Evolutionary conservation across 1,284 basidiomycete species (phyloP), one percentile per base, ranked within the genome.

Genomic region (Pterulicium gracile): DNA sequence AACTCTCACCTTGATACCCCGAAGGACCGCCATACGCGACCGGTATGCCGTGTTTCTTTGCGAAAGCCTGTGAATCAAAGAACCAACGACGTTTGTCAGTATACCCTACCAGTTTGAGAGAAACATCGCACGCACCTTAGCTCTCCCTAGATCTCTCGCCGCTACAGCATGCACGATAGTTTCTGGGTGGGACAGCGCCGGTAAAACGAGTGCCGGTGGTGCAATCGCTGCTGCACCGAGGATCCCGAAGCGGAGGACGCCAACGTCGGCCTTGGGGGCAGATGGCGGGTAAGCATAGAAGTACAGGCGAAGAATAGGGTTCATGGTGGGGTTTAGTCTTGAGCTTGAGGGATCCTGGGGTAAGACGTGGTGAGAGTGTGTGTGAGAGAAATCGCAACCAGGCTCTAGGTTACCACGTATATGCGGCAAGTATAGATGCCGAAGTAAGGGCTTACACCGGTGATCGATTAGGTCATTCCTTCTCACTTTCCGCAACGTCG

Each of bases 161-260:
- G 81, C 83, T 2, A 87, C 68, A 0, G 73, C 82, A 35, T 67
- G 61, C 0, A 87, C 58, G 12, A 75, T 68, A 1, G 72, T 75
- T 50, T 79, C 83, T 0, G 75, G 65, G 52, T 85, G 82, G 43
- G 61, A 71, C 45, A 60, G 67, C 0, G 71, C 74, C 1, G 83
- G 79, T 1, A 49, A 54, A 41, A 84, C 67, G 15, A 84, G 58
- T 2, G 75, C 79, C 12, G 49, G 24, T 1, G 81, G 81, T 0
- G 75, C 79, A 23, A 87, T 83, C n/a, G 56, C 62, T 1, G 83
- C 80, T 3, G 81, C 79, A 14, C 80, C 79, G 2, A 83, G 59
- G 22, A 81, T 39, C n/a, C 36, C 36, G 36, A 39, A 39, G 5
- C 36, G 36, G 4, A 39, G 36, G 15, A 18, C n/a, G n/a, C 4